Evolutionary conservation across 805 yeast species (phyloP).

Genomic region (Candida morakotiae): DNA sequence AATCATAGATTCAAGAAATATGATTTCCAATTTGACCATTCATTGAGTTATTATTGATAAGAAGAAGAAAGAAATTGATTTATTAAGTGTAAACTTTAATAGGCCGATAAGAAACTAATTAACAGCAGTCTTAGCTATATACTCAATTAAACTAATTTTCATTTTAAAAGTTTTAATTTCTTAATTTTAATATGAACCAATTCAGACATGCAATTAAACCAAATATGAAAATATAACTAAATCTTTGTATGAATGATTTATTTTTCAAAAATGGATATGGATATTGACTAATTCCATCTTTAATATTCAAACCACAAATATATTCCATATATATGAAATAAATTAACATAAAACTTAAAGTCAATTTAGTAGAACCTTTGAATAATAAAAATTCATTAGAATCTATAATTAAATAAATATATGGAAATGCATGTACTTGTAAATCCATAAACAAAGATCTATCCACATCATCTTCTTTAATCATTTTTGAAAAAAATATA

Average conservation of each 20-base stretch:
- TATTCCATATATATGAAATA: constrained; percentile 15
- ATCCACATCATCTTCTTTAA: constrained; percentile 15
- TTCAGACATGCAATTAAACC: constrained; percentile 7
- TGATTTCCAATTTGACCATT: too few species aligned
- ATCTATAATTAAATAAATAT: constrained; percentile 11
- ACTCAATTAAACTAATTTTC: too few species aligned
- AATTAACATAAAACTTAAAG: background rate
- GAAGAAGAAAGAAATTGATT: too few species aligned
- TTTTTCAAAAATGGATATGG: constrained; percentile 11
- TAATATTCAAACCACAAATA: constrained; percentile 11
- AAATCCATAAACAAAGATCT: constrained; percentile 16
- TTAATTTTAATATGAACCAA: background rate
- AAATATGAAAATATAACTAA: constrained; percentile 5
- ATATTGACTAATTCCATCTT: constrained; percentile 5
- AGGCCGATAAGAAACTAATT: too few species aligned
- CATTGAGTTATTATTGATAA: too few species aligned
- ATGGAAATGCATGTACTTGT: constrained; percentile 24
- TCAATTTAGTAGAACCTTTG: background rate
- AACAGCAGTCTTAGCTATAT: too few species aligned
- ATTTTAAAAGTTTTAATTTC: too few species aligned
- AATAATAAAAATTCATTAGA: background rate
- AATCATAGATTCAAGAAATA: too few species aligned
- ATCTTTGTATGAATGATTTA: constrained; percentile 2
- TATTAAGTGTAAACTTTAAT: too few species aligned
- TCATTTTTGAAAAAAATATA: constrained; percentile 13